Percentiles rank a stretch among this genome's conserved stretches.
These are phyloP conservation scores for Hypsizygus ulmarius DNA, from an alignment of 1,284 basidiomycete genomes.

Conservation along the genomic window DNA sequence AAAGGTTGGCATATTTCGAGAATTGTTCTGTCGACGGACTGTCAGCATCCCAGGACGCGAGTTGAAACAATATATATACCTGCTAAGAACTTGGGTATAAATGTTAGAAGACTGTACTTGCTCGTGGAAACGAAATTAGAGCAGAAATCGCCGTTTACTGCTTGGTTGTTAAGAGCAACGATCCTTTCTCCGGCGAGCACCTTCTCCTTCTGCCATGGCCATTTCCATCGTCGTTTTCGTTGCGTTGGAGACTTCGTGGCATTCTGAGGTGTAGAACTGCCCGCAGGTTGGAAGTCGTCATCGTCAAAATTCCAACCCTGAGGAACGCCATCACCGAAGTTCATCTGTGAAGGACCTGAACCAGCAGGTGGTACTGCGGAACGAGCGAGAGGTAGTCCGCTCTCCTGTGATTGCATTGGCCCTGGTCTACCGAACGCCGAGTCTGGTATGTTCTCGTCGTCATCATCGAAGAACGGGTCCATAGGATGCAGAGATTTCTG, in stretches of 20 bases:
- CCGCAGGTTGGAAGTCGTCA: slow-evolving; percentile 45
- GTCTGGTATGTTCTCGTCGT: slow-evolving; percentile 65
- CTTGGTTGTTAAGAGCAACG: slow-evolving; percentile 77
- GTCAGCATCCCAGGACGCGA: slow-evolving; percentile 10
- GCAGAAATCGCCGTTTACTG: slow-evolving; percentile 65
- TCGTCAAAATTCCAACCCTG: slow-evolving; percentile 75
- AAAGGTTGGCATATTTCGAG: slow-evolving; percentile 97
- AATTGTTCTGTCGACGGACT: slow-evolving; percentile 75
- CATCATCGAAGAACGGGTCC: slow-evolving; percentile 83
- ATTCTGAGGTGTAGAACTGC: slow-evolving; percentile 36
- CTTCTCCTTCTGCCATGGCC: slow-evolving; percentile 75
- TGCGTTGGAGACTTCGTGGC: slow-evolving; percentile 23
- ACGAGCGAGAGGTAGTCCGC: slow-evolving; percentile 57
- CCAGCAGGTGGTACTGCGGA: slow-evolving; percentile 63
- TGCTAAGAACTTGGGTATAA: slow-evolving; percentile 90
- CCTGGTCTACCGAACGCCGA: slow-evolving; percentile 58
- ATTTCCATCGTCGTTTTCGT: slow-evolving; percentile 54
- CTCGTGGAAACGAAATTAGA: slow-evolving; percentile 91
- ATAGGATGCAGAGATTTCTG: slow-evolving; percentile 48
- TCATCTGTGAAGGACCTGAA: slow-evolving; percentile 43
- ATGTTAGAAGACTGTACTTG: slow-evolving; percentile 91
- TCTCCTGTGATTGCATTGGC: slow-evolving; percentile 69
- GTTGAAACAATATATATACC: slow-evolving; percentile 51
- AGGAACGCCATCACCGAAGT: slow-evolving; percentile 44
- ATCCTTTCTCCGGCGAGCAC: slow-evolving; percentile 62